Evolutionary conservation across 495 filamentous ascomycete species (phyloP).

Genomic region (Apodospora peruviana): DNA sequence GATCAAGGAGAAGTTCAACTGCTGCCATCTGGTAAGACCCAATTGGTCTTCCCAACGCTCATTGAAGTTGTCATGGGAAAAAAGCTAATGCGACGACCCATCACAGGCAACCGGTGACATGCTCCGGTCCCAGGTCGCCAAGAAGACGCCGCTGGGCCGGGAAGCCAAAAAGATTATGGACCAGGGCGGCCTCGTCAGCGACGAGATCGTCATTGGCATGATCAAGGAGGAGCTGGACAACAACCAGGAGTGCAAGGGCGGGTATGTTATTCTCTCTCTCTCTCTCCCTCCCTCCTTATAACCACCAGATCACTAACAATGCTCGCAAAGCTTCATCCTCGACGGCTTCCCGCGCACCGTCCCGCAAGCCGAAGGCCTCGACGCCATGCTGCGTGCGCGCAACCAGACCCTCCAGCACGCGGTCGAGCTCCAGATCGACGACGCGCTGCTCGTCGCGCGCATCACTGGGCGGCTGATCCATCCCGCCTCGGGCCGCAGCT

Average conservation of each 20-base stretch:
- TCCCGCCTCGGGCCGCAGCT: constrained; percentile 90
- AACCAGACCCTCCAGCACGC: constrained; percentile 84
- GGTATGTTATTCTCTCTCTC: constrained; percentile 50
- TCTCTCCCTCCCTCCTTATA: neutral
- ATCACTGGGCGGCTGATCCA: constrained; percentile 96
- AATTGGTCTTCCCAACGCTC: constrained; percentile 10
- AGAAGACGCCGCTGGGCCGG: constrained; percentile 89
- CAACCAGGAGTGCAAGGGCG: constrained; percentile 94
- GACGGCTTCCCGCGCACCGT: constrained; percentile 98
- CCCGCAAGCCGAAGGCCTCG: constrained; percentile 87
- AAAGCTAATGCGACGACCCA: constrained; percentile 1
- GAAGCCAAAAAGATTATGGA: constrained; percentile 99
- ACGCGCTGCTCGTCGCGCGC: constrained; percentile 83
- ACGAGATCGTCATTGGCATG: constrained; percentile 99
- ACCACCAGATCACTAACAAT: neutral
- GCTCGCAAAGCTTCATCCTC: constrained; percentile 77
- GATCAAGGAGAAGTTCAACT: constrained; percentile 95
- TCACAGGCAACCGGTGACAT: constrained; percentile 94
- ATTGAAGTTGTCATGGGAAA: neutral
- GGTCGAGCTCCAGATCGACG: constrained; percentile 94
- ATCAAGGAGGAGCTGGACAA: constrained; percentile 93
- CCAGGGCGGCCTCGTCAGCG: constrained; percentile 91
- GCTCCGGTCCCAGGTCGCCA: constrained; percentile 96
- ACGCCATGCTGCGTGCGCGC: constrained; percentile 75
- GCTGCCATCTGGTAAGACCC: constrained; percentile 89